These are phyloP conservation scores for Tarenaya hassleriana DNA, from an alignment of 345 rosid genomes.

Conservation along the genomic window DNA sequence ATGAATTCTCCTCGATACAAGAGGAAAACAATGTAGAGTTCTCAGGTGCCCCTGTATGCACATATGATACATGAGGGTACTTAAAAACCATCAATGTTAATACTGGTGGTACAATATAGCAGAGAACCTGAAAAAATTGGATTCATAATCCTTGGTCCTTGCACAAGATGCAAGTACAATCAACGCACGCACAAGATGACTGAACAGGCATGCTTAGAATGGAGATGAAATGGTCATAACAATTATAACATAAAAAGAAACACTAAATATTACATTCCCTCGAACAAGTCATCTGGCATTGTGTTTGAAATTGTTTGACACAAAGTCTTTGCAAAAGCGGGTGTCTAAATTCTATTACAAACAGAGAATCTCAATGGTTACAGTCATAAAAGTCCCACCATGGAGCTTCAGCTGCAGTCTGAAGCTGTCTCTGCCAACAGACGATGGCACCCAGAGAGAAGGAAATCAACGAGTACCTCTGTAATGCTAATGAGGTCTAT, in stretches of 20 bases:
- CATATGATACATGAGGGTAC: constrained; percentile 26
- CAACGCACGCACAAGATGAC: too few species aligned
- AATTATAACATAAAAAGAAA: background rate
- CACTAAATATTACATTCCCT: constrained; percentile 26
- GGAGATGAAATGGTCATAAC: background rate
- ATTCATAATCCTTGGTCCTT: too few species aligned
- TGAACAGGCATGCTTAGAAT: background rate
- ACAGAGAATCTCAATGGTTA: constrained; percentile 9
- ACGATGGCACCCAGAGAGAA: constrained; percentile 33
- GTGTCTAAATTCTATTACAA: constrained; percentile 21
- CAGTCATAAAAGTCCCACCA: too few species aligned
- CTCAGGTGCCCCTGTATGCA: constrained; percentile 18
- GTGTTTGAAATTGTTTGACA: constrained; percentile 9
- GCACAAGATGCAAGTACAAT: too few species aligned
- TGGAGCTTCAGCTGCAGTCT: constrained; percentile 7
- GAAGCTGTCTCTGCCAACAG: constrained; percentile 28
- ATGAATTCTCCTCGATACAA: constrained; percentile 15
- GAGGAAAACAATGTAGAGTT: too few species aligned
- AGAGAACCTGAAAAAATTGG: too few species aligned
- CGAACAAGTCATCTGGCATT: constrained; percentile 25
- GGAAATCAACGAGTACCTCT: constrained; percentile 44
- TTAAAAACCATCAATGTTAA: constrained; percentile 10
- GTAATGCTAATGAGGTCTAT: constrained; percentile 28
- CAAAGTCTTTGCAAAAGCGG: constrained; percentile 23
- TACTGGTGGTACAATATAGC: background rate